Evolutionary conservation across 2,329 filamentous ascomycete species (phyloP).

Genomic region (Epichloe aotearoae): DNA sequence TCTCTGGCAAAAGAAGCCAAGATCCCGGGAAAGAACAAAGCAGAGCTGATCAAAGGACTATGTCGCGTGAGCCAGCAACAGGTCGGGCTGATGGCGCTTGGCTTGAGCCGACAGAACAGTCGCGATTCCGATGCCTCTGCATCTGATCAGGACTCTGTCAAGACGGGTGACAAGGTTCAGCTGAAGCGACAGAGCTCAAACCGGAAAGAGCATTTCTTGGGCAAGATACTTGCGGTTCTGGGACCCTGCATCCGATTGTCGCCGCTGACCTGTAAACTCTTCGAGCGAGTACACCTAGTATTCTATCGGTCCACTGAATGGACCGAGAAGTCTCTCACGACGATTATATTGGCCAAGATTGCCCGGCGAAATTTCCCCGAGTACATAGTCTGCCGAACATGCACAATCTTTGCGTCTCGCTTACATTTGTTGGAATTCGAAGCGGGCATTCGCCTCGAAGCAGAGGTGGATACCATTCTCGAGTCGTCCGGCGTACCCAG

Average conservation of each 20-base stretch:
- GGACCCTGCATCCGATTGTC: constrained; percentile 79
- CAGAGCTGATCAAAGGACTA: constrained; percentile 62
- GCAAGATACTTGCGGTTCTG: constrained; percentile 62
- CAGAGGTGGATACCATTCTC: constrained; percentile 65
- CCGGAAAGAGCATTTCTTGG: constrained; percentile 59
- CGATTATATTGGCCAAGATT: constrained; percentile 86
- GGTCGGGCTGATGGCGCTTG: constrained; percentile 56
- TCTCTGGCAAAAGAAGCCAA: constrained; percentile 73
- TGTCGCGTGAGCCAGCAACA: constrained; percentile 63
- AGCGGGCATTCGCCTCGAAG: constrained; percentile 69
- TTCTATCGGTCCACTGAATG: constrained; percentile 95
- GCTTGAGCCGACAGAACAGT: constrained; percentile 51
- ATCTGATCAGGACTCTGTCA: constrained; percentile 22
- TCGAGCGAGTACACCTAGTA: constrained; percentile 87
- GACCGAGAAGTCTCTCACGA: constrained; percentile 93
- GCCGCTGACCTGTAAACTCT: constrained; percentile 58
- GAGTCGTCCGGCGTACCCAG: constrained; percentile 64
- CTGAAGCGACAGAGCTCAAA: constrained; percentile 33
- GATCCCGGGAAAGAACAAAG: constrained; percentile 77
- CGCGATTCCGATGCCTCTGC: constrained; percentile 38
- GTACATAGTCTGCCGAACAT: constrained; percentile 80
- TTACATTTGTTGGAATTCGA: constrained; percentile 75
- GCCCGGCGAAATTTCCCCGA: constrained; percentile 75
- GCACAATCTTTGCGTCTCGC: constrained; percentile 75
- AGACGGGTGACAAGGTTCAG: constrained; percentile 5